phyloP scores from a whole-genome alignment of 495 filamentous ascomycete genomes.

The Bacidia gigantensis region DNA sequence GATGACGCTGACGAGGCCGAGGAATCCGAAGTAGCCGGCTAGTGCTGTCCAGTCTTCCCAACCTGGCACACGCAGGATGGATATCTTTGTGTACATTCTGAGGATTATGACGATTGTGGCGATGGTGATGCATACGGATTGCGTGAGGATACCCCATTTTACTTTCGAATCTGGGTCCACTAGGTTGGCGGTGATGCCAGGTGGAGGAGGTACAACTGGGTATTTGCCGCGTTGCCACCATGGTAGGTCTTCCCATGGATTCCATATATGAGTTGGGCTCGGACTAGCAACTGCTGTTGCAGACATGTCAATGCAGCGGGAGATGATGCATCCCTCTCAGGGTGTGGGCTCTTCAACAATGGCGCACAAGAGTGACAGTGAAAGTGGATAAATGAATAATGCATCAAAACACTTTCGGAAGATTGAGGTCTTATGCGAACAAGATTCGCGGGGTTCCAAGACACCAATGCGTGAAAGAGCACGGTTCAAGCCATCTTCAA shows the following conservation, averaged over 20 bases:
- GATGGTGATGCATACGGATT: slow-evolving; percentile 8
- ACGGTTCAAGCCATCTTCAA: no score
- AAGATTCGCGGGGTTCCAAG: no score
- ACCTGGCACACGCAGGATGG: slow-evolving; percentile 5
- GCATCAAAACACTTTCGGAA: no score
- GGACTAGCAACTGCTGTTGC: no score
- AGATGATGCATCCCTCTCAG: no score
- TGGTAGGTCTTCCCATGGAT: not conserved
- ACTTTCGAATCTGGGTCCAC: slow-evolving; percentile 6
- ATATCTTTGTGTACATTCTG: slow-evolving; percentile 11
- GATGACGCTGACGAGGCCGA: not conserved
- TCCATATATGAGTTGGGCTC: not conserved
- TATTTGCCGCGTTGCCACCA: slow-evolving; percentile 3
- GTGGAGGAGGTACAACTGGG: slow-evolving; percentile 12
- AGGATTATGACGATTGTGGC: slow-evolving; percentile 10
- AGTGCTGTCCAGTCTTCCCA: slow-evolving; percentile 10
- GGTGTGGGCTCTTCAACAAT: no score
- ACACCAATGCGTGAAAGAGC: no score
- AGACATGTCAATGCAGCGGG: no score
- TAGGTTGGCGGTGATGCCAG: slow-evolving; percentile 11
- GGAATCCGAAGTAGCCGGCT: slow-evolving; percentile 1
- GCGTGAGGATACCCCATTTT: slow-evolving; percentile 6
- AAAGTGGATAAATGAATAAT: no score
- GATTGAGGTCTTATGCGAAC: no score
- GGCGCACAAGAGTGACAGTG: no score